Evolutionary conservation across 208 protist genomes (phyloP).

Genomic region (Wallacemonas sp.): DNA sequence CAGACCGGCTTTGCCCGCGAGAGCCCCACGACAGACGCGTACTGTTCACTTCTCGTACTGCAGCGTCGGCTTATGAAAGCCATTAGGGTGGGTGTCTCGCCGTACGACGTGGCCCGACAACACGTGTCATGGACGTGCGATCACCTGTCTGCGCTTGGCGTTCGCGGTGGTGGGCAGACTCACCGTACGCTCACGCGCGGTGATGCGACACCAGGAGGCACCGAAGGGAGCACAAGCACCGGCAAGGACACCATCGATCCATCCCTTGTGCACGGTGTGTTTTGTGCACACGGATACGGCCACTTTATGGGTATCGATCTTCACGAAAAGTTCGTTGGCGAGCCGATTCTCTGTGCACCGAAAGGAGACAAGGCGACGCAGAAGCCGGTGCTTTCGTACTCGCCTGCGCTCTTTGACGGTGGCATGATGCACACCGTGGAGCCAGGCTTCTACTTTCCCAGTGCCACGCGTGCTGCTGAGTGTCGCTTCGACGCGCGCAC

Average conservation of each 20-base stretch:
- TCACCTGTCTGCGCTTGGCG: constrained; percentile 20
- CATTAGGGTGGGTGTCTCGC: constrained; percentile 19
- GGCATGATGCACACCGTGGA: constrained; percentile 75
- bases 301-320: constrained; percentile 64
- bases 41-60: constrained; percentile 34
- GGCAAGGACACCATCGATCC: background rate
- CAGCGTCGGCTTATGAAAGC: constrained; percentile 35
- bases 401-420: constrained; percentile 16
- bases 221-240: too few species aligned
- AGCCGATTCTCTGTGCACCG: constrained; percentile 1
- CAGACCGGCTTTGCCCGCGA: constrained; percentile 1
- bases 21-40: constrained; percentile 11
- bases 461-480: constrained; percentile 1
- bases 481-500: constrained; percentile 12
- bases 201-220: too few species aligned
- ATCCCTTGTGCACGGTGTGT: constrained; percentile 29
- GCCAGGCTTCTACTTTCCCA: constrained; percentile 58
- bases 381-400: constrained; percentile 1
- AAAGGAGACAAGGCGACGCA: background rate
- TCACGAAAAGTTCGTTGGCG: constrained; percentile 29
- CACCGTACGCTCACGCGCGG: too few species aligned
- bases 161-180: constrained; percentile 14
- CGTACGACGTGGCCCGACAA: constrained; percentile 17
- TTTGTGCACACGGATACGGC: constrained; percentile 56
- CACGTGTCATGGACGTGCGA: constrained; percentile 31